A percentile compares a stretch with the other conserved stretches of the same genome.
These are phyloP conservation scores for Leccinum subrobustum DNA, from an alignment of 1,284 basidiomycete species.

Conservation along the genomic window DNA sequence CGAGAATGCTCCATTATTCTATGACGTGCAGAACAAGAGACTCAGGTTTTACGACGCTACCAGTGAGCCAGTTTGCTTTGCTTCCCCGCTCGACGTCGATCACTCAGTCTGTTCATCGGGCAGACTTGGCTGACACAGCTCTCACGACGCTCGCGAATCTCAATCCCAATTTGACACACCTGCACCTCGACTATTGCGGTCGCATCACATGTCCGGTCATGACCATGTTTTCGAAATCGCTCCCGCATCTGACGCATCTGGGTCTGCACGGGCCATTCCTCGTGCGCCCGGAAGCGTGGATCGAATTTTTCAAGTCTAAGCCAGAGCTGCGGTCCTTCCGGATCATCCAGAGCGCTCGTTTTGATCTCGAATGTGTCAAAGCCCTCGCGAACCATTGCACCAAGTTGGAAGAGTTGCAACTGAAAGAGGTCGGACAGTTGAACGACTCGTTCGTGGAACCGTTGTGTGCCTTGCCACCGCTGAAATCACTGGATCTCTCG, in stretches of 20 bases:
- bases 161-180: slow-evolving; percentile 75
- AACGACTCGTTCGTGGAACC: slow-evolving; percentile 60
- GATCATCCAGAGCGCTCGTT: slow-evolving; percentile 86
- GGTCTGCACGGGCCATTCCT: slow-evolving; percentile 91
- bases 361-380: slow-evolving; percentile 73
- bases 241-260: slow-evolving; percentile 68
- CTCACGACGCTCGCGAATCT: slow-evolving; percentile 70
- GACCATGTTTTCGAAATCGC: slow-evolving; percentile 57
- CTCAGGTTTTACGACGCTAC: slow-evolving; percentile 91
- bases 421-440: slow-evolving; percentile 80
- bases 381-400: slow-evolving; percentile 64
- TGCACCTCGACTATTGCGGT: slow-evolving; percentile 88
- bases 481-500: slow-evolving; percentile 62
- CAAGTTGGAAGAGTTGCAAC: slow-evolving; percentile 64
- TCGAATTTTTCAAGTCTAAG: slow-evolving; percentile 67
- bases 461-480: slow-evolving; percentile 46
- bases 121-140: slow-evolving; percentile 69
- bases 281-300: slow-evolving; percentile 77
- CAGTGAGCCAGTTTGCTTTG: slow-evolving; percentile 42
- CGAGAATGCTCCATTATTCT: slow-evolving; percentile 83
- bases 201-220: slow-evolving; percentile 75
- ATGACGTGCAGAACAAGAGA: slow-evolving; percentile 66
- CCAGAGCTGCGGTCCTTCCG: slow-evolving; percentile 68
- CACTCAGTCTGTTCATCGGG: neutral
- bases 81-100: neutral